These are phyloP conservation scores for Hepatocystis sp. DNA, from an alignment of 169 alveolate species.

Conservation along the genomic window DNA sequence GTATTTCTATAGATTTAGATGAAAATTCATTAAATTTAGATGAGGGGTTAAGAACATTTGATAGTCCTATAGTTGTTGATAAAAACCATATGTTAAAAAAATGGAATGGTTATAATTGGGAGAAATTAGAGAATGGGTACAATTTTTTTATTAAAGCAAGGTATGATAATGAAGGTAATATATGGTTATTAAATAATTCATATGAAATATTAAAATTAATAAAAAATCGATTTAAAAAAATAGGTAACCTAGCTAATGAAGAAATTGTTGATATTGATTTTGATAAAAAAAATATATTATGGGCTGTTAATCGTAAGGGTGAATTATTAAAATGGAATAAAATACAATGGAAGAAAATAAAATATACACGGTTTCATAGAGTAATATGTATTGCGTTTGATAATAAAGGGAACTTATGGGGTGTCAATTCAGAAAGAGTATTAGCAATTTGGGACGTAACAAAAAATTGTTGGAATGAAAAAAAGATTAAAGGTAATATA, in stretches of 20 bases:
- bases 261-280: constrained; percentile 67
- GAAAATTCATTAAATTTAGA: no score
- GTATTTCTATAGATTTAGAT: no score
- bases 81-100: constrained; percentile 20
- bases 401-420: constrained; percentile 70
- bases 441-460: constrained; percentile 62
- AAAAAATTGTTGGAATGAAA: constrained; percentile 61
- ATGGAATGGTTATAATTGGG: constrained; percentile 78
- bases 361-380: constrained; percentile 52
- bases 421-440: constrained; percentile 41
- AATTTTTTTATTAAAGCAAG: constrained; percentile 52
- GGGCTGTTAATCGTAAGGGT: constrained; percentile 74
- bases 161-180: constrained; percentile 68
- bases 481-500: constrained; percentile 24
- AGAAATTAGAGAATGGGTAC: constrained; percentile 15
- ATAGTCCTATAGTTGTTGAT: constrained; percentile 45
- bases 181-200: constrained; percentile 48
- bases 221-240: constrained; percentile 25
- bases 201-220: constrained; percentile 37
- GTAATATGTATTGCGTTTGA: constrained; percentile 63
- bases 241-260: constrained; percentile 38
- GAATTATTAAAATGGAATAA: constrained; percentile 64
- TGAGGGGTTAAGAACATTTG: constrained; percentile 42
- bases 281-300: constrained; percentile 70
- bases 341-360: constrained; percentile 49